Evolutionary conservation across 768 basidiomycete species (phyloP), one percentile per base, ranked within the genome.

Genomic region (Lactarius akahatsu): DNA sequence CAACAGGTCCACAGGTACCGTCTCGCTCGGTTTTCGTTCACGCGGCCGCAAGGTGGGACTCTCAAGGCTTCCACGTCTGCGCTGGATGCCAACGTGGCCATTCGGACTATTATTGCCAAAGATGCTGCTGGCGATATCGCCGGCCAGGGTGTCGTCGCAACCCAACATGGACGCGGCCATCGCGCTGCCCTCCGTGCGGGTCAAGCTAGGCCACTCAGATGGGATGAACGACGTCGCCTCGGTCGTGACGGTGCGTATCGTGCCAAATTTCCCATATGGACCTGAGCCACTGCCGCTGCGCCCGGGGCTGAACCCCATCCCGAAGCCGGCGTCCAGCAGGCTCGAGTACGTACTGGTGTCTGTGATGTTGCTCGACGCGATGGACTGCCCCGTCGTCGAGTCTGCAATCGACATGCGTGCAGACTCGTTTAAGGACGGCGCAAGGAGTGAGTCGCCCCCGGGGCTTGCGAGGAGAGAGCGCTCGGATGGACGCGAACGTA

Each of bases 211-310:
- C 16, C 80, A 77, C 71, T 91, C 91, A 47, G 79, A 78, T 1
- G 74, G 73, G 18, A 73, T 74, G 45, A 83, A 75, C 45, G 89
- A 90, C 23, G 91, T 94, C 66, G 88, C 81, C 69, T 92, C 91
- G 36, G 92, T 94, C 38, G 87, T 91, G 66, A 88, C 80, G n/a
- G 92, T 92, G 72, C 90, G 82, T 67, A 93, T 85, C 13, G 92
- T 94, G 50, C 86, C 90, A 75, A 86, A 93, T 73, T 85, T 88
- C 73, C 84, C 87, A 69, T 80, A 79, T 52, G 76, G 79, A 64
- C 68, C 70, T 61, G 60, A 70, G 61, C 55, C 40, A 38, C 76
- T 77, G 47, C 80, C 78, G 59, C 55, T 50, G 36, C 76, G 77
- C 41, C 80, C 78, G 59, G 77, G 79, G 23, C 23, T 9, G 50